Percentiles rank a stretch among this genome's conserved stretches.
These are phyloP conservation scores for Artemisia annua DNA, from an alignment of 129 eudicot genomes.

Conservation along the genomic window DNA sequence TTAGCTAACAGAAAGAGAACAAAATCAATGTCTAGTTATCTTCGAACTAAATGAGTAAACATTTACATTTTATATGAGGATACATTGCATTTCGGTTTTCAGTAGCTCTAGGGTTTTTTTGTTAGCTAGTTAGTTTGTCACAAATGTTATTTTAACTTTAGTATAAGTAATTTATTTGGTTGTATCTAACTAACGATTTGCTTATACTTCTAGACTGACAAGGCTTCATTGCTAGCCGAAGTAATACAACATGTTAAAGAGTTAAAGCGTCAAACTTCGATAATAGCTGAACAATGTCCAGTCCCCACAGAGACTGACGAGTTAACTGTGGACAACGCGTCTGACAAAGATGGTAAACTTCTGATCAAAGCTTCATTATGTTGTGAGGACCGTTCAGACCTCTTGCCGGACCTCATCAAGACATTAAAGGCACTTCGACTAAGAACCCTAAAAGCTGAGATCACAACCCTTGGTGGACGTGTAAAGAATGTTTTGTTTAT, in stretches of 20 bases:
- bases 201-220: conserved; percentile 62
- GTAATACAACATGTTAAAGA: conserved; percentile 97
- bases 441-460: conserved; percentile 79
- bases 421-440: conserved; percentile 66
- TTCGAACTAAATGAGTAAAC: conserved; percentile 1
- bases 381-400: conserved; percentile 81
- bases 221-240: conserved; percentile 95
- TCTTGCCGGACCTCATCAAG: conserved; percentile 79
- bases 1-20: background rate
- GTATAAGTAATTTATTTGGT: background rate
- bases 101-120: background rate
- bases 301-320: conserved; percentile 85
- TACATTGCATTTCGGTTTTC: background rate
- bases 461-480: conserved; percentile 86
- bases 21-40: background rate
- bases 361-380: conserved; percentile 78
- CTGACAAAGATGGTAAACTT: conserved; percentile 55
- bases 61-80: background rate
- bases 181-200: background rate
- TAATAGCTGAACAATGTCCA: conserved; percentile 58
- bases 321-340: conserved; percentile 56
- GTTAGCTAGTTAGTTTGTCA: background rate
- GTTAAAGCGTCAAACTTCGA: conserved; percentile 75
- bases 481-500: conserved; percentile 80
- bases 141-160: too few relatives aligned